Percentiles rank a stretch among this genome's conserved stretches.
These are phyloP conservation scores for Chromera velia DNA, from an alignment of 73 alveolate species.

Conservation along the genomic window DNA sequence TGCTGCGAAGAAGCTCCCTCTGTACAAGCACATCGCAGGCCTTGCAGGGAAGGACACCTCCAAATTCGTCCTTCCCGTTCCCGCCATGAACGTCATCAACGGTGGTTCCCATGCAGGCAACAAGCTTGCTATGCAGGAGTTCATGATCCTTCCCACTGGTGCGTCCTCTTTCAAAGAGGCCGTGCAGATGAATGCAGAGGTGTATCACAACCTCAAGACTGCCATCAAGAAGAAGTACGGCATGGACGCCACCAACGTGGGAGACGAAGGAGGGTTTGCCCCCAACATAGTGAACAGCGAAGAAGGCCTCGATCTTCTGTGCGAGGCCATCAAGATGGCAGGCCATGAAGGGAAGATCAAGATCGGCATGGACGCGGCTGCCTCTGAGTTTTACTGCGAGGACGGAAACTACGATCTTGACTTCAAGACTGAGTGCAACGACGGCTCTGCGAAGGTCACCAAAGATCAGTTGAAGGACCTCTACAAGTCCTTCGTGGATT, in stretches of 20 bases:
- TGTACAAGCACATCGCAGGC: not conserved
- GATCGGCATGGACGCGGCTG: conserved; percentile 90
- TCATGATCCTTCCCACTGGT: conserved; percentile 81
- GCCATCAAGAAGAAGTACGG: conserved; percentile 84
- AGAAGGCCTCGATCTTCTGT: conserved; percentile 12
- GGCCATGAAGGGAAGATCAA: conserved; percentile 89
- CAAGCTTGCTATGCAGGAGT: conserved; percentile 74
- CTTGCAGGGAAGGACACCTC: not conserved
- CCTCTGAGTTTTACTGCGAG: conserved; percentile 79
- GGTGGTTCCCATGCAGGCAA: conserved; percentile 93
- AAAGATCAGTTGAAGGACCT: conserved; percentile 56
- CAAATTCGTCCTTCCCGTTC: conserved; percentile 75
- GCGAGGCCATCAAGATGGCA: conserved; percentile 82
- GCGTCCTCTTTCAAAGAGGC: conserved; percentile 69
- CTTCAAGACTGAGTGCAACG: conserved; percentile 70
- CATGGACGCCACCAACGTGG: conserved; percentile 82
- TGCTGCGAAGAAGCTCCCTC: conserved; percentile 58
- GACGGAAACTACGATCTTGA: conserved; percentile 78
- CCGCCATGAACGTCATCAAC: conserved; percentile 83
- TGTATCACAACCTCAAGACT: conserved; percentile 58
- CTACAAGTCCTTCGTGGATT: conserved; percentile 3
- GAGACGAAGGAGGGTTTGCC: conserved; percentile 88
- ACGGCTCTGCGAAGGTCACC: conserved; percentile 60
- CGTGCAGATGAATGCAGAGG: conserved; percentile 62
- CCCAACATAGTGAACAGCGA: conserved; percentile 19